Evolutionary conservation across 306 rosid species (phyloP), one percentile per base, ranked within the genome.

Genomic region (Ammopiptanthus mongolicus): DNA sequence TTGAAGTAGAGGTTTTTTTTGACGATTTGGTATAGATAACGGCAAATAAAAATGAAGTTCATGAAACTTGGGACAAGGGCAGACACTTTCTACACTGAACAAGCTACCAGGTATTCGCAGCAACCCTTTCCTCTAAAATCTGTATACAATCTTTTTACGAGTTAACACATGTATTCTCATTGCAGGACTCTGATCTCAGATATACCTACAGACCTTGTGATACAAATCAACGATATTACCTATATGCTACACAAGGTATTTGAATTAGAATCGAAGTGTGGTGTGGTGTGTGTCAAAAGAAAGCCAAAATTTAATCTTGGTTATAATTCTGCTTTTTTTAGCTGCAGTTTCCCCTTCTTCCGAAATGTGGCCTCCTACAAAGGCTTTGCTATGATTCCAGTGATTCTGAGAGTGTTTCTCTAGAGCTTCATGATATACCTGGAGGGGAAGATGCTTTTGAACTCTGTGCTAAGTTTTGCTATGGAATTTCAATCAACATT

Each of bases 401-500:
- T 48, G 88, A 86, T 55, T 84, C 84, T 0, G 90, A 86, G 62
- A 81, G 81, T 63, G 68, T 81, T 8, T 81, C 76, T 18, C 68
- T 92, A 17, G 97, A 92, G 76, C 91, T 95, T 50, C 92, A 92
- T 53, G 96, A 95, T 39, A 86, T 92, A 78, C 97, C 98, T 3
- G 98, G 99, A 65, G 98, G 93, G 44, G 96, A 89, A 88, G 96
- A 90, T 3, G 98, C 89, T 69, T 95, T 95, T 64, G 99, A 95
- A 71, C 84, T 95, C 19, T 95, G 97, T 75, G 89, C 97, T 10
- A 95, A 95, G 83, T 92, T 88, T 80, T 92, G 99, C 71, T 95
- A 95, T 2, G 99, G 97, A 75, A 95, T 95, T 59, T 82, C 93
- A 8, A 89, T 95, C 70, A 85, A 90, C 83, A 85, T 95, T 44